Conservation (phyloP, 805 yeast species). For the Torulaspora delbrueckii region DNA sequence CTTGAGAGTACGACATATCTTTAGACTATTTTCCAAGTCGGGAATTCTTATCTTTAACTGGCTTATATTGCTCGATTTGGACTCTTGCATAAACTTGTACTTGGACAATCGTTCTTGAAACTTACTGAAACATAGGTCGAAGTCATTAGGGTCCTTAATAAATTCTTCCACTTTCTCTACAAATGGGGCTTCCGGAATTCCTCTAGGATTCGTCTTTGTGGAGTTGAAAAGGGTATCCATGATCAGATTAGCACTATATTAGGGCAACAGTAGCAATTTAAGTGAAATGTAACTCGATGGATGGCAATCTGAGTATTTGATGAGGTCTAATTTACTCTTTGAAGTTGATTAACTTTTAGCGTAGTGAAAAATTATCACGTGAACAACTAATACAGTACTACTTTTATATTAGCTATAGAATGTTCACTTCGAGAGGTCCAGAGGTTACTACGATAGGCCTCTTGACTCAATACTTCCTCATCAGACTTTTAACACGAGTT, state of each 20-base stretch:
- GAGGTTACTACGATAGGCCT: too few species aligned
- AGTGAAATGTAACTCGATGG: not conserved
- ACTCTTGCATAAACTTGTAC: constrained; percentile 77
- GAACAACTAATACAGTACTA: not conserved
- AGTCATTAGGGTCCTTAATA: constrained; percentile 64
- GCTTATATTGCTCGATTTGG: constrained; percentile 27
- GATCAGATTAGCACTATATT: not conserved
- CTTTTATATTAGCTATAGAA: not conserved
- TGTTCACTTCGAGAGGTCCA: not conserved
- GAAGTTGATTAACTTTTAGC: not conserved
- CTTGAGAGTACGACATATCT: constrained; percentile 59
- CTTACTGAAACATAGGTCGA: constrained; percentile 60
- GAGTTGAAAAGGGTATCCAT: constrained; percentile 42
- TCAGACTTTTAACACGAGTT: too few species aligned
- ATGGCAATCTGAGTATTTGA: not conserved
- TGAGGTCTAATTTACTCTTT: not conserved
- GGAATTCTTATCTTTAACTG: constrained; percentile 61
- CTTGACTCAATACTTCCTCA: too few species aligned
- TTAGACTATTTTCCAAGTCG: constrained; percentile 83
- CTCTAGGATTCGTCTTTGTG: constrained; percentile 74
- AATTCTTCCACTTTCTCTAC: constrained; percentile 75
- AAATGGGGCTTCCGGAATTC: constrained; percentile 95
- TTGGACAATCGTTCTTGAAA: constrained; percentile 87
- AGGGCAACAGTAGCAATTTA: not conserved
- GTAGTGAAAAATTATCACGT: not conserved